phyloP scores from a whole-genome alignment of 352 stramenopile genomes.

The Pythium phragmiticola region DNA sequence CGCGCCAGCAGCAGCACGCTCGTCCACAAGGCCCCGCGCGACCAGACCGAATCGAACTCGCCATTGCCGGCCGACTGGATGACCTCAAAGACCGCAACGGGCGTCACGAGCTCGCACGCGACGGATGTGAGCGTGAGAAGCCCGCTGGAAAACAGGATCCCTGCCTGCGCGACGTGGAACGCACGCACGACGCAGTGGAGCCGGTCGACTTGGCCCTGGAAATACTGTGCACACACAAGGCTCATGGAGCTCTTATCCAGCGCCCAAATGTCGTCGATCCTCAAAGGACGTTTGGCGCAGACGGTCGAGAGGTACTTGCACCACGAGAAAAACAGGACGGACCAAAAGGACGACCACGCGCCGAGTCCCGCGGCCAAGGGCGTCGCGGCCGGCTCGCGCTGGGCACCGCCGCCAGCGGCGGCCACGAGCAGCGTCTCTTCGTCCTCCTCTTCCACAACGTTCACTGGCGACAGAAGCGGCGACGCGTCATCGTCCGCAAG shows the following conservation, averaged over 20 bases:
- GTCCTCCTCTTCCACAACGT: not conserved
- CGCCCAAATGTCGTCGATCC: constrained; percentile 45
- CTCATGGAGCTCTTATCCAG: constrained; percentile 42
- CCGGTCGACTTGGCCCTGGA: constrained; percentile 33
- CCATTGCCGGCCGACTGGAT: constrained; percentile 29
- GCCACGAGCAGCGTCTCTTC: constrained; percentile 12
- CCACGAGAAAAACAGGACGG: constrained; percentile 35
- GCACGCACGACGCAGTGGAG: constrained; percentile 34
- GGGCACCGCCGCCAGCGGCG: not conserved
- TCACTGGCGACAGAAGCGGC: constrained; percentile 1
- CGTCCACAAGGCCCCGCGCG: constrained; percentile 34
- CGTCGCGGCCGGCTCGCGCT: not conserved
- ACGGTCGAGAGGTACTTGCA: constrained; percentile 30
- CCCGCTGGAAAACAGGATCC: constrained; percentile 35
- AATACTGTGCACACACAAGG: constrained; percentile 28
- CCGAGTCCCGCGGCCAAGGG: constrained; percentile 6
- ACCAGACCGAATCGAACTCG: constrained; percentile 27
- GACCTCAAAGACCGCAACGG: constrained; percentile 47
- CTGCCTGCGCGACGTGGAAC: constrained; percentile 33
- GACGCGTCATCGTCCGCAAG: constrained; percentile 16
- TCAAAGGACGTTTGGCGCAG: constrained; percentile 29
- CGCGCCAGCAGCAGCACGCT: constrained; percentile 29
- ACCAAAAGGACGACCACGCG: constrained; percentile 26
- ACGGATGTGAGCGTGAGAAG: constrained; percentile 40
- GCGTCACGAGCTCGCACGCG: constrained; percentile 36